Conservation (phyloP, 2,329 filamentous ascomycete genomes). For the Fusarium brevicatenulatum region DNA sequence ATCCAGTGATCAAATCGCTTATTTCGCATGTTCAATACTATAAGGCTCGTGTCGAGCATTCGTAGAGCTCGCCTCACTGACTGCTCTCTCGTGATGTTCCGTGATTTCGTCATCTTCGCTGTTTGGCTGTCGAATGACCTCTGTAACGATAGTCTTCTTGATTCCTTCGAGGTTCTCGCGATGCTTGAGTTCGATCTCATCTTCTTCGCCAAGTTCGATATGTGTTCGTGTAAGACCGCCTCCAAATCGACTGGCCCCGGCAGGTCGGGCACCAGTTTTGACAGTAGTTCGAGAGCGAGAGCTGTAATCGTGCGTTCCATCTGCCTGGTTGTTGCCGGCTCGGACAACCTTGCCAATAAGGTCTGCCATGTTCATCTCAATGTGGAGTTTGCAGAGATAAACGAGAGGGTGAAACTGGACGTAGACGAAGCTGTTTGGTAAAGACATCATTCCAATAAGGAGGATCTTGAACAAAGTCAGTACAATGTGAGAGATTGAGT, state of each 20-base stretch:
- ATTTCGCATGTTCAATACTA: conserved; percentile 35
- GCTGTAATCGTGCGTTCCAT: conserved; percentile 32
- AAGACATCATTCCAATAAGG: conserved; percentile 39
- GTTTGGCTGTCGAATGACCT: conserved; percentile 27
- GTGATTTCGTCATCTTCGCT: conserved; percentile 31
- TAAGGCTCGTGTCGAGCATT: conserved; percentile 33
- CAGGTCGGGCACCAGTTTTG: conserved; percentile 20
- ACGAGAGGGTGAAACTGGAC: conserved; percentile 39
- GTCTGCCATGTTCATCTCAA: conserved; percentile 42
- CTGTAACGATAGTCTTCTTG: conserved; percentile 38
- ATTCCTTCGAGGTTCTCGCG: conserved; percentile 38
- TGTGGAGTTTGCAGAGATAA: conserved; percentile 39
- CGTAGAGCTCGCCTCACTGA: conserved; percentile 42
- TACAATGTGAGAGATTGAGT: neutral
- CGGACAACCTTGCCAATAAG: conserved; percentile 40
- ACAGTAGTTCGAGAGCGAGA: conserved; percentile 32
- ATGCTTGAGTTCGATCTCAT: conserved; percentile 42
- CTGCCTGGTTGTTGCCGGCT: conserved; percentile 23
- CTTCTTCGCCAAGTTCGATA: conserved; percentile 44
- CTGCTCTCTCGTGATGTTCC: conserved; percentile 43
- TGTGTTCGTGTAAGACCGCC: conserved; percentile 31
- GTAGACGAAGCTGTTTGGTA: conserved; percentile 39
- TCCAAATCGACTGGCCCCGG: conserved; percentile 27
- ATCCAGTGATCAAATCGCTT: conserved; percentile 7
- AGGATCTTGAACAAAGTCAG: conserved; percentile 22